These are phyloP conservation scores for Globisporangium camurandrum DNA, from an alignment of 352 stramenopile genomes.

Conservation along the genomic window DNA sequence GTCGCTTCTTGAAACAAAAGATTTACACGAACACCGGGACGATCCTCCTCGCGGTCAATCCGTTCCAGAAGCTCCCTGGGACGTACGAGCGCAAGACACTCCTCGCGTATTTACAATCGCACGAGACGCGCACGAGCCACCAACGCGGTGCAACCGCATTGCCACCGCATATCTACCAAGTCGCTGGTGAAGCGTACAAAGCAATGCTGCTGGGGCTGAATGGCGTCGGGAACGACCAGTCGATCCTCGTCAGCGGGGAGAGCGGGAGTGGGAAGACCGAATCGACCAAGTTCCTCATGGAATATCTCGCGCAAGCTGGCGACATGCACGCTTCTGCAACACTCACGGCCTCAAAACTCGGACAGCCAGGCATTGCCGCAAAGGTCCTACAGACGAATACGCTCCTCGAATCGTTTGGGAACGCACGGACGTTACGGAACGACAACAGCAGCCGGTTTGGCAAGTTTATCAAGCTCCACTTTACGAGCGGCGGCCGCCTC, in stretches of 20 bases:
- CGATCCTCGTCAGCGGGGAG: slow-evolving; percentile 83
- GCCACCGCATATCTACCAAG: slow-evolving; percentile 79
- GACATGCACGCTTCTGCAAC: slow-evolving; percentile 70
- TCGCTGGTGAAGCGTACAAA: slow-evolving; percentile 74
- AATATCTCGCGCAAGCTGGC: slow-evolving; percentile 76
- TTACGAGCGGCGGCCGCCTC: slow-evolving; percentile 60
- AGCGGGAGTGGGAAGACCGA: slow-evolving; percentile 87
- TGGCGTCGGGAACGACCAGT: slow-evolving; percentile 58
- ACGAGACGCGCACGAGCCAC: slow-evolving; percentile 31
- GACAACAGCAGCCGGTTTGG: slow-evolving; percentile 90
- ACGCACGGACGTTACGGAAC: slow-evolving; percentile 82
- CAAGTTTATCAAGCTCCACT: slow-evolving; percentile 91
- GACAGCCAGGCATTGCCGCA: slow-evolving; percentile 49
- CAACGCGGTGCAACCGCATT: slow-evolving; percentile 25
- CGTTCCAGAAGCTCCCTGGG: slow-evolving; percentile 61
- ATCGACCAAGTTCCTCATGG: slow-evolving; percentile 86
- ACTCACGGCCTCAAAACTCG: slow-evolving; percentile 15
- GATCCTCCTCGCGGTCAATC: slow-evolving; percentile 80
- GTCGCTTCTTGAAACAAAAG: slow-evolving; percentile 58
- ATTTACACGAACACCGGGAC: slow-evolving; percentile 85
- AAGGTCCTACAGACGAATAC: slow-evolving; percentile 90
- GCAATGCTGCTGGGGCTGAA: slow-evolving; percentile 67
- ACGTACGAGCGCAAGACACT: slow-evolving; percentile 56
- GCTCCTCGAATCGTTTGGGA: slow-evolving; percentile 86
- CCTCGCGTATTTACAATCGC: slow-evolving; percentile 56